A percentile compares a stretch with the other conserved stretches of the same genome.
These are phyloP conservation scores for Pseudozyma flocculosa DNA, from an alignment of 1,284 basidiomycete species.

Conservation along the genomic window DNA sequence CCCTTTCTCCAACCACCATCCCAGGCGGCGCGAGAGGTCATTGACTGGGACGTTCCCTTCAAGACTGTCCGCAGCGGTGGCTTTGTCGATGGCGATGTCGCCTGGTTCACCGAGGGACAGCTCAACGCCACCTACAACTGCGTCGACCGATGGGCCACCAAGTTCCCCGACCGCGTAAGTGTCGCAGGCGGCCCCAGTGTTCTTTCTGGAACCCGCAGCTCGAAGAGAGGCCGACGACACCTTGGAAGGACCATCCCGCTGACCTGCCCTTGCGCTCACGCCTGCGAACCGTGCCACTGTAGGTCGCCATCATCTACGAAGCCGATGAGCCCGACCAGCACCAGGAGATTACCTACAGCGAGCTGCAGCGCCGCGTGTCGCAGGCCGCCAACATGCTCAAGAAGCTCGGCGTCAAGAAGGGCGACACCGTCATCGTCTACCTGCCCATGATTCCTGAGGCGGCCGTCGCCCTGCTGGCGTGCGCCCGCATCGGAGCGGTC, in stretches of 20 bases:
- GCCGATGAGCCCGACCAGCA: conserved; percentile 89
- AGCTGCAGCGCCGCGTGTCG: conserved; percentile 81
- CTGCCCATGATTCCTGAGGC: conserved; percentile 66
- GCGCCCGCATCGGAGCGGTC: conserved; percentile 92
- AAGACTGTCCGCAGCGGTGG: conserved; percentile 79
- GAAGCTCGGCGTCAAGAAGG: conserved; percentile 86
- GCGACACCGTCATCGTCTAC: conserved; percentile 76
- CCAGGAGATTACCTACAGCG: conserved; percentile 71
- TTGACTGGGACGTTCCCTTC: conserved; percentile 91
- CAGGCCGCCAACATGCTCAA: conserved; percentile 89
- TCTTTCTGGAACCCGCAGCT: too few relatives aligned
- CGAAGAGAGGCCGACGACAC: too few relatives aligned
- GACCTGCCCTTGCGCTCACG: too few relatives aligned
- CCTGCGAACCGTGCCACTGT: too few relatives aligned
- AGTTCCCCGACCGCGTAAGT: conserved; percentile 79
- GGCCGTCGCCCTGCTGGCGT: conserved; percentile 91
- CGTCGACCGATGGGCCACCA: conserved; percentile 92
- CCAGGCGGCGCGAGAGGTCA: conserved; percentile 74
- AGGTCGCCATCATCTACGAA: conserved; percentile 96
- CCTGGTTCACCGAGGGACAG: conserved; percentile 73
- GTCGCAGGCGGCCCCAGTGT: too few relatives aligned
- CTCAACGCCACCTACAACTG: conserved; percentile 87
- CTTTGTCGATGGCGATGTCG: conserved; percentile 83
- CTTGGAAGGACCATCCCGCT: too few relatives aligned
- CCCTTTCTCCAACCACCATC: not conserved